phyloP scores from a whole-genome alignment of 305 asterid genomes.

The Fraxinus velutina region DNA sequence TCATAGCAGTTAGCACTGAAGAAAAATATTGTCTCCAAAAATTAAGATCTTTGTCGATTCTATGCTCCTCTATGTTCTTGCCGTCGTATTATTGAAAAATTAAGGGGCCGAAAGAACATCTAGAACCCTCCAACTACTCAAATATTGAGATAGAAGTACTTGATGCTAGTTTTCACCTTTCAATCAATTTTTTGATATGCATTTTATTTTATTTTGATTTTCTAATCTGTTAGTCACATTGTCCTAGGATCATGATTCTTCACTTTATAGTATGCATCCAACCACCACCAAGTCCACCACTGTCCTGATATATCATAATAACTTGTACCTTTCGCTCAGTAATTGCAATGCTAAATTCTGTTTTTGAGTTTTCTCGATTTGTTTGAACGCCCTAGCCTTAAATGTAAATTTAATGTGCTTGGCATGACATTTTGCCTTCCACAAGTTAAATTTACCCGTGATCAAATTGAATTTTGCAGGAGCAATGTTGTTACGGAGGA shows the following conservation, averaged over 20 bases:
- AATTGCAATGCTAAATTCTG: background rate
- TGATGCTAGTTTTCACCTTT: background rate
- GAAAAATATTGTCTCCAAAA: background rate
- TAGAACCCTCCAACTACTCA: background rate
- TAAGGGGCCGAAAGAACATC: background rate
- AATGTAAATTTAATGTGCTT: background rate
- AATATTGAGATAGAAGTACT: background rate
- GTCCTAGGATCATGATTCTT: background rate
- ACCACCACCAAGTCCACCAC: background rate
- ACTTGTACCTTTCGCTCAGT: background rate
- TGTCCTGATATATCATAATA: background rate
- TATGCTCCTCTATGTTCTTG: background rate
- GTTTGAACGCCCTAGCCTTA: background rate
- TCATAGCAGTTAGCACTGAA: background rate
- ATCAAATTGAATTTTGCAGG: slow-evolving; percentile 42
- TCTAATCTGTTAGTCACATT: background rate
- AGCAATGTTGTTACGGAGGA: slow-evolving; percentile 90
- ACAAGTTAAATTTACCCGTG: slow-evolving; percentile 18
- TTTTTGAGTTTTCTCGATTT: background rate
- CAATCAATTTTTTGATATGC: background rate
- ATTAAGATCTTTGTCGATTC: background rate
- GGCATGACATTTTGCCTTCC: background rate
- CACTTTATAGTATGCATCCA: background rate
- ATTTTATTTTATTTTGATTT: background rate
- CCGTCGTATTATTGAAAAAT: background rate